These are phyloP conservation scores for Blastocystis sp. DNA, from an alignment of 352 stramenopile species.

Conservation along the genomic window DNA sequence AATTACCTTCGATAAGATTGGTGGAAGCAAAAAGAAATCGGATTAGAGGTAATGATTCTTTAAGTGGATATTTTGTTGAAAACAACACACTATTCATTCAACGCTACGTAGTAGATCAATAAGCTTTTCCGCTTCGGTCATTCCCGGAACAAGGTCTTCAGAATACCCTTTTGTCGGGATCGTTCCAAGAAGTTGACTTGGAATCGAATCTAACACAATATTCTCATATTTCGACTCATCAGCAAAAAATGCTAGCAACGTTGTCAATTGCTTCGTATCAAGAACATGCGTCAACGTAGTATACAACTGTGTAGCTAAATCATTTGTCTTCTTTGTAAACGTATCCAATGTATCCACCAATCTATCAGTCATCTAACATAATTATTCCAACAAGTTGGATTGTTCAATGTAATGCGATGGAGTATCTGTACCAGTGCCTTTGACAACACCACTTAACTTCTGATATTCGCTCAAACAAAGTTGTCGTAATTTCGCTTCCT, in stretches of 20 bases:
- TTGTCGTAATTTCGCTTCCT: conserved; percentile 40
- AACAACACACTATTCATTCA: no score
- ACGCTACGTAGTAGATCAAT: neutral
- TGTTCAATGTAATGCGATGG: neutral
- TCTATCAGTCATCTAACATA: neutral
- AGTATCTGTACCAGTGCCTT: neutral
- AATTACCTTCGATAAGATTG: conserved; percentile 63
- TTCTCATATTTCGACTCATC: neutral
- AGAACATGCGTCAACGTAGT: neutral
- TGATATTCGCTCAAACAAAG: neutral
- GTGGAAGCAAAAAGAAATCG: neutral
- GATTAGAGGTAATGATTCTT: conserved; percentile 1
- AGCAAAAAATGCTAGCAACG: neutral
- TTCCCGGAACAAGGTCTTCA: neutral
- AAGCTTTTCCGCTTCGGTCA: neutral
- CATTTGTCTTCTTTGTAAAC: neutral
- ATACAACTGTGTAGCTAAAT: neutral
- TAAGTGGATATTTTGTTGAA: no score
- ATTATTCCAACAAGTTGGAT: neutral
- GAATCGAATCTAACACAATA: neutral
- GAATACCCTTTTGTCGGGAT: neutral
- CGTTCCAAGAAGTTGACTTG: neutral
- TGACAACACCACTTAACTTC: neutral
- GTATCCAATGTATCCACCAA: neutral
- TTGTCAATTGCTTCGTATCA: neutral